Base-by-base conservation (phyloP, 1,139 yeast species). In the Blastobotrys ciferrii region DNA sequence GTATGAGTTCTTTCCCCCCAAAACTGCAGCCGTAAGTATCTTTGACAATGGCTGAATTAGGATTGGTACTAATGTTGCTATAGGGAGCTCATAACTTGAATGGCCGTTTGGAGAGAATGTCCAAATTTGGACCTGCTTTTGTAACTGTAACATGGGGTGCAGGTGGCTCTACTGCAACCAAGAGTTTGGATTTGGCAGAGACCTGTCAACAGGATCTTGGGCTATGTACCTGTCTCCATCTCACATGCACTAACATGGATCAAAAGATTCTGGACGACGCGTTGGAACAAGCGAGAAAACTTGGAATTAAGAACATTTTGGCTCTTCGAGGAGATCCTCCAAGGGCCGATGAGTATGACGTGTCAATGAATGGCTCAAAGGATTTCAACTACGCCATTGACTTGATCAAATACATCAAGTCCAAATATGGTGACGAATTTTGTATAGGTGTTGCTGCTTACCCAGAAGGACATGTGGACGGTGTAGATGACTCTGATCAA, bases 91-190 rank as follows among this genome's bases (percentile, higher is more conserved):
- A 86, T 54, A 92, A 94, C 67, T 72, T 92, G 54, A 72, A 87
- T 45, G 88, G 91, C 32, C 83, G 99, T 68, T 80, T 92, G 68
- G 81, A 81, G 61, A 82, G 99, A 63, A 85, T 92, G 94, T 80
- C 86, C 61, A 84, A 86, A 2, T 71, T 92, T 55, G 91, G 89
- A 48, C 98, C 98, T 2, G 70, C 85, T 19, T 94, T 92, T 65
- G 83, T 91, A 47, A 87, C 96, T 2, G 85, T 94, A 9, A 94
- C 99, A 0, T 92, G 98, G 98, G 98, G 98, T 25, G 98, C 98
- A 6, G 98, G 98, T 35, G 98, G 98, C 1, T 82, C 95, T 2
- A 89, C 98, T 3, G 82, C 94, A 47, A 84, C 80, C 49, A 89
- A 88, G 69, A 86, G 97, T 0, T 69, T 92, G 53, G 94, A 87